Base-by-base conservation (phyloP, 2,329 filamentous ascomycete genomes). In the Penicillium sp. region DNA sequence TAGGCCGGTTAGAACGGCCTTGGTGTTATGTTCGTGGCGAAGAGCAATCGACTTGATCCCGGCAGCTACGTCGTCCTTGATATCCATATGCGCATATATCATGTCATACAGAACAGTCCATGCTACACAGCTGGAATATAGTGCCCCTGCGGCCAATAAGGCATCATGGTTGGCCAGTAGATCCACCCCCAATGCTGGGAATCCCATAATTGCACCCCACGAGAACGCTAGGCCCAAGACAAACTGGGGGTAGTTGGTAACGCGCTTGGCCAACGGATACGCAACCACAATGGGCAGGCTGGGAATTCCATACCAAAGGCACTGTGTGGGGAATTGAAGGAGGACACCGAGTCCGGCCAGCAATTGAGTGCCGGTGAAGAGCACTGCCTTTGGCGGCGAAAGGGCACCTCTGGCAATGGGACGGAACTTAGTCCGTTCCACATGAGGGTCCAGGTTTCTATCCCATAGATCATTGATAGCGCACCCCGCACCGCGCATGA, bases 401-500 rank as follows among this genome's bases (percentile, higher is more conserved):
- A 80, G 66, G 25, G 77, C 78, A n/a, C 74, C 72, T 46, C 78
- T 66, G 10, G 77, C 76, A 54, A 79, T 75, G 1, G 78, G 78
- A 15, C 79, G 71, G 53, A 76, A 72, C 29, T 73, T 73, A 35
- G 75, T 79, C 33, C 79, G 73, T 54, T 70, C 71, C 8, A 79
- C 78, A 52, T 75, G 68, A 3, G 76, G 74, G 56, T 82, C 80
- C 44, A 80, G 67, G 39, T 78, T 75, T 42, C 75, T 72, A 56
- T 82, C 80, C 63, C 78, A 73, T 29, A 75, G 72, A 57, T 82
- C 79, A 59, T 82, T 82, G 67, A 80, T 81, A 0, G 77, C 72
- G 59, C 79, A 82, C 4, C 75, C 70, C 18, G 73, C 73, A 24
- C 76, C 73, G 44, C 78, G 72, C 66, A 80, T 72, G 44, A 81